Percentiles rank a stretch among this genome's conserved stretches.
Conservation (phyloP, 805 yeast species). For the Candida succiphila region DNA sequence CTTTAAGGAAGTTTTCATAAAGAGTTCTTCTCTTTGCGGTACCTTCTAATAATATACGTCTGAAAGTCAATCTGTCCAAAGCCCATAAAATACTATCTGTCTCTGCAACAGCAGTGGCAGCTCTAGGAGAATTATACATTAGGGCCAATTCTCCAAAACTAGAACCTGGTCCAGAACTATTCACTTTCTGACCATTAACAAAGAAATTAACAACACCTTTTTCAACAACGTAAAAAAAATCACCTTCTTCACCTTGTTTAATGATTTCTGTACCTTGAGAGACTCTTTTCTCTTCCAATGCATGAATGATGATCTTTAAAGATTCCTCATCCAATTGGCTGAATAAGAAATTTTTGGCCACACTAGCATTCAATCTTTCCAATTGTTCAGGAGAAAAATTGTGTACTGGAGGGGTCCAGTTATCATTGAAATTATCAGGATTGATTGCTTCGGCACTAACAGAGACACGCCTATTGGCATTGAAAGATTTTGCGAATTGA, state of each 20-base stretch:
- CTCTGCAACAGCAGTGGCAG: conserved; percentile 79
- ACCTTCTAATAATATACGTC: conserved; percentile 83
- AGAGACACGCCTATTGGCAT: conserved; percentile 78
- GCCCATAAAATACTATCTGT: conserved; percentile 81
- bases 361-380: conserved; percentile 55
- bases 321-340: conserved; percentile 73
- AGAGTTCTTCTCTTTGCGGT: conserved; percentile 83
- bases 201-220: conserved; percentile 73
- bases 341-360: conserved; percentile 78
- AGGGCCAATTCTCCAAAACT: conserved; percentile 95
- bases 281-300: conserved; percentile 67
- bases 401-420: conserved; percentile 67
- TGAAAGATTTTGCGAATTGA: conserved; percentile 36
- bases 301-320: conserved; percentile 65
- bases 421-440: conserved; percentile 60
- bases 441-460: conserved; percentile 85
- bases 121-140: conserved; percentile 96
- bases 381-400: conserved; percentile 56
- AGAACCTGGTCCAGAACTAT: conserved; percentile 74
- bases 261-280: conserved; percentile 57
- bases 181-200: conserved; percentile 63
- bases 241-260: conserved; percentile 91
- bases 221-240: conserved; percentile 82
- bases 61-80: conserved; percentile 84
- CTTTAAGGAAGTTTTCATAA: conserved; percentile 83